Evolutionary conservation across 192 early-diverging fungal species (phyloP).

Genomic region (Backusella tuberculispora): DNA sequence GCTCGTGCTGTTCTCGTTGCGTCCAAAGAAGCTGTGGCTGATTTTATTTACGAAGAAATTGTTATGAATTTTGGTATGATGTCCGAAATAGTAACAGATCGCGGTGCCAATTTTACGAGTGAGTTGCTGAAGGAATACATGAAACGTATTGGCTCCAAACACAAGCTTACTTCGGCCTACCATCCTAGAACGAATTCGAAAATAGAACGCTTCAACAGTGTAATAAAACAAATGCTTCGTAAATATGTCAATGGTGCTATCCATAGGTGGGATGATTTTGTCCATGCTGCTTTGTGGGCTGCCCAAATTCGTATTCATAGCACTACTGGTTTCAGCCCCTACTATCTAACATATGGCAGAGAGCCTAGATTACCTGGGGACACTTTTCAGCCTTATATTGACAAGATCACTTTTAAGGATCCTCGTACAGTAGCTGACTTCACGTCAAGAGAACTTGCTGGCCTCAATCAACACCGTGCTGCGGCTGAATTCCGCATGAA

Average conservation of each 20-base stretch:
- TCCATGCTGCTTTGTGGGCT: slow-evolving; percentile 18
- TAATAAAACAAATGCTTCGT: too few species aligned
- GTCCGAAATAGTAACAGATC: too few species aligned
- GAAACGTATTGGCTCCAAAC: background rate
- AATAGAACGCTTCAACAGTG: too few species aligned
- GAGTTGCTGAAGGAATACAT: slow-evolving; percentile 9
- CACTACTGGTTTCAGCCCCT: too few species aligned
- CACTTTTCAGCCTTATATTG: slow-evolving; percentile 20
- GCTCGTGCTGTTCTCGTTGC: too few species aligned
- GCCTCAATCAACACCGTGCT: slow-evolving; percentile 9
- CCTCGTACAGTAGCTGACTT: background rate
- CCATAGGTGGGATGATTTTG: slow-evolving; percentile 30
- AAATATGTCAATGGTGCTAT: slow-evolving; percentile 21
- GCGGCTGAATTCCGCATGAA: slow-evolving; percentile 1
- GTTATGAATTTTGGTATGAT: too few species aligned
- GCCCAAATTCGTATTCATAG: slow-evolving; percentile 3
- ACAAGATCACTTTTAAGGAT: slow-evolving; percentile 4
- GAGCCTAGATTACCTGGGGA: slow-evolving; percentile 29
- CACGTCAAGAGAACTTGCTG: background rate
- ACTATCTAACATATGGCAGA: slow-evolving; percentile 30
- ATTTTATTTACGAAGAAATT: too few species aligned
- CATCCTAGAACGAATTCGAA: slow-evolving; percentile 25
- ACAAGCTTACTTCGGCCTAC: slow-evolving; percentile 28
- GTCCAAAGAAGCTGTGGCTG: slow-evolving; percentile 26
- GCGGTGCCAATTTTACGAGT: too few species aligned